These are phyloP conservation scores for Magnaporthiopsis incrustans DNA, from an alignment of 2,329 filamentous ascomycete genomes.

Conservation along the genomic window DNA sequence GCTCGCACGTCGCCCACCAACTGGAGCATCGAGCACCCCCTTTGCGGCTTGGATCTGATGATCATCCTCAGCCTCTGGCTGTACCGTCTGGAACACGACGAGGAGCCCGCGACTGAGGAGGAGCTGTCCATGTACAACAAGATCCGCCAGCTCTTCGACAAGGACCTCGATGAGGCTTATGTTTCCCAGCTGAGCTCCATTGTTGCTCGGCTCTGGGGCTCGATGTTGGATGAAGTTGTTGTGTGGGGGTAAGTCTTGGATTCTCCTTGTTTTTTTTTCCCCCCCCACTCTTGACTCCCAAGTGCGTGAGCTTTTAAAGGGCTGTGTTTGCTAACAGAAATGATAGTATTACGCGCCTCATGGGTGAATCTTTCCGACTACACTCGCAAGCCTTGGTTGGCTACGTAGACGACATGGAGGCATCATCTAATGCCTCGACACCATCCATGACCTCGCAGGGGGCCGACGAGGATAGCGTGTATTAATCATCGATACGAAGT, in stretches of 20 bases:
- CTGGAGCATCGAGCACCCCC: constrained; percentile 97
- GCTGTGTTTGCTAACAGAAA: constrained; percentile 31
- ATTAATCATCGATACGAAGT: constrained; percentile 41
- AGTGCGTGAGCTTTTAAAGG: too few species aligned
- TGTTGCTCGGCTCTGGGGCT: constrained; percentile 91
- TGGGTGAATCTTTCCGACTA: constrained; percentile 96
- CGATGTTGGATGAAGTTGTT: constrained; percentile 96
- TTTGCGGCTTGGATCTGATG: constrained; percentile 95
- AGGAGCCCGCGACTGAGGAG: constrained; percentile 78
- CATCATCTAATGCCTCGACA: constrained; percentile 60
- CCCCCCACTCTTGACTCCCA: too few species aligned
- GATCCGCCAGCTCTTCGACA: constrained; percentile 81
- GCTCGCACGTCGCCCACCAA: constrained; percentile 96
- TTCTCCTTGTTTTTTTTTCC: too few species aligned
- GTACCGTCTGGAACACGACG: constrained; percentile 98
- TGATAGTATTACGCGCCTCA: constrained; percentile 76
- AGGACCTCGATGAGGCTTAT: constrained; percentile 77
- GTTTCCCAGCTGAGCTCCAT: constrained; percentile 86
- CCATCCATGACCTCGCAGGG: constrained; percentile 67
- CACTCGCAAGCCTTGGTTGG: constrained; percentile 91
- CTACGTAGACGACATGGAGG: constrained; percentile 79
- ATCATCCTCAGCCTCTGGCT: constrained; percentile 97
- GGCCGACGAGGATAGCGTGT: constrained; percentile 61
- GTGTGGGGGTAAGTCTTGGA: constrained; percentile 84
- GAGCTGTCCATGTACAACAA: constrained; percentile 89